Evolutionary conservation across 768 basidiomycete genomes (phyloP), one percentile per base, ranked within the genome.

Genomic region (Kwoniella dejecticola): DNA sequence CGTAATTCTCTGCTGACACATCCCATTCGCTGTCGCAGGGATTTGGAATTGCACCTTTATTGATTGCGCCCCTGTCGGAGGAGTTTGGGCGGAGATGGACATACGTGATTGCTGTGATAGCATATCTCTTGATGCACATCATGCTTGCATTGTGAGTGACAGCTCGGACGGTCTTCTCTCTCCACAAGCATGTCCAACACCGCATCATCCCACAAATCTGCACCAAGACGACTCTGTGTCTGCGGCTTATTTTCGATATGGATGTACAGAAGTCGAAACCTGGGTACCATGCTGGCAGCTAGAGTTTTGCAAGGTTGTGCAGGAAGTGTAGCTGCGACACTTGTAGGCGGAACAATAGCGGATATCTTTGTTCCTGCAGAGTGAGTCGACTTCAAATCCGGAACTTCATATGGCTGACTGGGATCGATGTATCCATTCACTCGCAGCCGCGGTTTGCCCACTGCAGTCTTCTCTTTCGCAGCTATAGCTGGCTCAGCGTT

Each of bases 401-500:
- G n/a, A n/a, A n/a, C n/a, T n/a, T n/a, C n/a, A n/a, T n/a, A n/a
- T n/a, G n/a, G n/a, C n/a, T n/a, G n/a, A n/a, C n/a, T n/a, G n/a
- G n/a, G n/a, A n/a, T n/a, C n/a, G n/a, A n/a, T n/a, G n/a, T n/a
- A n/a, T n/a, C n/a, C n/a, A n/a, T n/a, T n/a, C 40, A 26, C 15
- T 15, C 7, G 7, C 57, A 89, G 88, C 49, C 88, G 90, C 2
- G 89, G 89, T 0, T 68, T 88, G 1, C 89, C 89, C 0, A 90
- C 91, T 89, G 81, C 87, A 0, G 71, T 88, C 1, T 94, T 90
- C 74, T 81, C 88, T 0, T 67, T 86, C 3, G 79, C 82, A 0
- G 88, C 86, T 0, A 70, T 90, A 7, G 83, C 83, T 1, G 86
- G 85, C 0, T 85, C 83, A 0, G 88, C 85, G 0, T 33, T 90